Base-by-base conservation (phyloP, 345 rosid genomes). In the Lepidium africanum region DNA sequence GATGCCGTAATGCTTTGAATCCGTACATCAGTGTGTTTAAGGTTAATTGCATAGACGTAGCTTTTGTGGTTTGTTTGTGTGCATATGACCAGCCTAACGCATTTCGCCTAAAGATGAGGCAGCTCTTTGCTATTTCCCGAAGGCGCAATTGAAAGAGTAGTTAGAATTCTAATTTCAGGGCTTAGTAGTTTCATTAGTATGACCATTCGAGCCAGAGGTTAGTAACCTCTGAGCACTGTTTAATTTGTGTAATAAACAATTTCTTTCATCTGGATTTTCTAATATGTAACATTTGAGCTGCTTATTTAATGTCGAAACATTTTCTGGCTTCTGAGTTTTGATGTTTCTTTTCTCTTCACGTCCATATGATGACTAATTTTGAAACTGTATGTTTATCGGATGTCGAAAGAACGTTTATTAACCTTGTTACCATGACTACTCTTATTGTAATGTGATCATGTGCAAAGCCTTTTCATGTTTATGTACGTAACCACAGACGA, bases 41-140 rank as follows among this genome's bases (percentile, higher is more conserved):
- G 36, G 43, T n/a, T 45, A 43, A 35, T 14, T 45, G 56, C 56
- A 23, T 32, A 55, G 41, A 47, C 10, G 10, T 37, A 47, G 48
- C 48, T 16, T 71, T 71, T 56, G 43, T 27, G 39, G 9, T 47
- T 17, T 47, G 33, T 30, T 30, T 30, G 33, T 56, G 76, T 64
- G 71, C 51, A 72, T 64, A 72, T 72, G 71, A 72, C 52, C 65
- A 48, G 45, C n/a, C 59, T 64, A 38, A 72, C 50, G 10, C 59
- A 25, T 36, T 47, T 46, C 27, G 41, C 33, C 70, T n/a, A 39
- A 27, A 37, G 50, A 69, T 48, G 73, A 58, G 65, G 65, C 53
- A 42, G 54, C 71, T 55, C 35, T 27, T 50, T 45, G 16, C 55
- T 45, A 33, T 42, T 61, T 71, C 32, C 27, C 10, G 50, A 35